Evolutionary conservation across 805 yeast species (phyloP), one percentile per base, ranked within the genome.

Genomic region (Hanseniaspora nectarophila): DNA sequence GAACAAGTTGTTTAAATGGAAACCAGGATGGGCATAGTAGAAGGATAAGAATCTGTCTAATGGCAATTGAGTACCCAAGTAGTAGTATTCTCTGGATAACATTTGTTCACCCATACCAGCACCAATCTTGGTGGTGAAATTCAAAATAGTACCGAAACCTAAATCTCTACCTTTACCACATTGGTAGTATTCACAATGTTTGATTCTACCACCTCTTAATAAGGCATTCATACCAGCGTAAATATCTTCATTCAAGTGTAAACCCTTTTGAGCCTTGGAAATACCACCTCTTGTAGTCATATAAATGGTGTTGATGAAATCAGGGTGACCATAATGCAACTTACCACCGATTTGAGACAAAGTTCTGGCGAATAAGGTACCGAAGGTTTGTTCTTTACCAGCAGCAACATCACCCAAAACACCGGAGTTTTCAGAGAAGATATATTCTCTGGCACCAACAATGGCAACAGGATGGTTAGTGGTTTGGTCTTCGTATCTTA

Each of bases 101-200:
- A 84, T 81, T 67, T 84, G 94, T 68, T 84, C 94, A 67, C 92
- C 92, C 94, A 84, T 84, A 69, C 94, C 94, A 59, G 92, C 89
- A 68, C 94, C 94, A 75, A 84, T 83, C 69, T 84, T 84, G 39
- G 89, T 83, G 21, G 88, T 83, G 75, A 84, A 84, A 68, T 84
- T 84, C 73, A 83, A 73, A 69, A 84, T 83, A 5, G 92, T 82
- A 55, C 88, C 88, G 67, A 84, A 84, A 64, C 94, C 94, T 61
- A 84, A 73, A 75, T 84, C 94, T 73, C 94, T 75, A 65, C 94
- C 94, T 69, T 84, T 84, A 70, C 94, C 94, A 77, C 94, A 84
- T 70, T 84, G 94, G 69, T 79, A 81, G 65, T 83, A 84, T 64
- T 84, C 94, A 72, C 88, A 81, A 65, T 84, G 92, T 70, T 84